Base-by-base conservation (phyloP, 2,329 filamentous ascomycete species). In the Aureobasidium leucospermi region DNA sequence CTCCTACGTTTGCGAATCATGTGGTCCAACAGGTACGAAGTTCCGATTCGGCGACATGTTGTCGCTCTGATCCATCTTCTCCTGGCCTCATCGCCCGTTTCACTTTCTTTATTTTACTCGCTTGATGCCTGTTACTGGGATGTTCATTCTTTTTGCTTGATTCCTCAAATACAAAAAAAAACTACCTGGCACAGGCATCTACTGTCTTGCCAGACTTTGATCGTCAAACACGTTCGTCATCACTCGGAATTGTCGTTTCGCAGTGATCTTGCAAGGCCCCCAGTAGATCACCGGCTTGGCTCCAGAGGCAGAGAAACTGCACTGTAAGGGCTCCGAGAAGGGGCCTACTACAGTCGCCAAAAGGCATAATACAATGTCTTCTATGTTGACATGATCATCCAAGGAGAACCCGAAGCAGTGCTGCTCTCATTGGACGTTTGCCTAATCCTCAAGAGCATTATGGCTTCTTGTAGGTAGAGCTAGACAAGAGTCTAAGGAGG, bases 81-180 rank as follows among this genome's bases (percentile, higher is more conserved):
- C 41, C 46, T 29, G 32, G 16, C 41, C 19, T 38, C 32, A 39
- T 39, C 36, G 31, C 8, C 42, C 39, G 19, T 48, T 28, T 23
- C 23, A 23, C 23, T 23, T 13, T 15, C 10, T 47, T 16, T 16
- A 16, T 57, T 57, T 57, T 29, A 19, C 19, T 57, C 19, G 41
- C 19, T 48, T 29, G 19, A 58, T 58, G 42, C 39, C 31, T 47
- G 15, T 34, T 48, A 43, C 43, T 38, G 42, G 55, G 55, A 58
- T 41, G 42, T 41, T 58, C 55, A 38, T 58, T 58, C 55, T 41
- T 48, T 56, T 32, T 41, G 36, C 55, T 34, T 58, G 23, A 48
- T 34, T 46, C 53, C 32, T 11, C 42, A 58, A 43, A 58, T 58
- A 47, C 55, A 47, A 36, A 47, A 58, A 58, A 55, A 47, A 57